Conservation (phyloP, 495 filamentous ascomycete genomes). For the Podospora didyma region DNA sequence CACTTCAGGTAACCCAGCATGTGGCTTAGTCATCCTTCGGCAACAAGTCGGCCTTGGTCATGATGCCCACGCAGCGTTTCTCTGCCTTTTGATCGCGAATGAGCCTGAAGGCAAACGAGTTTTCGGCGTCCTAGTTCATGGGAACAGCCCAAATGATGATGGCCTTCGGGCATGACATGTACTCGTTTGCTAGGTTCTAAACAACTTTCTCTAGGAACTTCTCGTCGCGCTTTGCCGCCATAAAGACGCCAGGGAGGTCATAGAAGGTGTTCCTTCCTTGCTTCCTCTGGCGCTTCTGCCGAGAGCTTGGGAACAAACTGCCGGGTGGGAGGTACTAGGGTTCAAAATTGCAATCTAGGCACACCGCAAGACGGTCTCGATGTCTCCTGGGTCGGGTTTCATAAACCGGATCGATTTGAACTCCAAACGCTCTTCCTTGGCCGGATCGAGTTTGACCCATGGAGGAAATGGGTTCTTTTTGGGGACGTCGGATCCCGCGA, state of each 20-base stretch:
- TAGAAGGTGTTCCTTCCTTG: slow-evolving; percentile 56
- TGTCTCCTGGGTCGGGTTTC: slow-evolving; percentile 37
- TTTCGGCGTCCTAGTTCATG: slow-evolving; percentile 70
- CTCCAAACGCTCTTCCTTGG: slow-evolving; percentile 23
- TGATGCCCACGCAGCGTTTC: slow-evolving; percentile 64
- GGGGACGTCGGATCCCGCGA: slow-evolving; percentile 38
- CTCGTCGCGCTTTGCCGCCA: slow-evolving; percentile 54
- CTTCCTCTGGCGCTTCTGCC: slow-evolving; percentile 24
- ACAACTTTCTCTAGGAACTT: slow-evolving; percentile 64
- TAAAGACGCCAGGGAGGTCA: slow-evolving; percentile 77
- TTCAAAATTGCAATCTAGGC: slow-evolving; percentile 74
- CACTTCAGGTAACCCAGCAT: slow-evolving; percentile 61
- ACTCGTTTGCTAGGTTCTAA: slow-evolving; percentile 61
- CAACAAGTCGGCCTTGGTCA: slow-evolving; percentile 76
- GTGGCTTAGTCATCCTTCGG: slow-evolving; percentile 37
- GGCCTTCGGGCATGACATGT: slow-evolving; percentile 59
- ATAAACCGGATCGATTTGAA: slow-evolving; percentile 44
- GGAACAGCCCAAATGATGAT: slow-evolving; percentile 71
- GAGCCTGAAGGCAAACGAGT: slow-evolving; percentile 62
- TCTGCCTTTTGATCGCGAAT: slow-evolving; percentile 56
- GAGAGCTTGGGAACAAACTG: slow-evolving; percentile 44
- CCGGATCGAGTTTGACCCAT: slow-evolving; percentile 28
- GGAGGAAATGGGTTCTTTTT: slow-evolving; percentile 39
- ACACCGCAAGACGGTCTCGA: slow-evolving; percentile 57
- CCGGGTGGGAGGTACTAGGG: slow-evolving; percentile 39